Evolutionary conservation across 1,284 basidiomycete species (phyloP).

Genomic region (Porogramme epimiltina): DNA sequence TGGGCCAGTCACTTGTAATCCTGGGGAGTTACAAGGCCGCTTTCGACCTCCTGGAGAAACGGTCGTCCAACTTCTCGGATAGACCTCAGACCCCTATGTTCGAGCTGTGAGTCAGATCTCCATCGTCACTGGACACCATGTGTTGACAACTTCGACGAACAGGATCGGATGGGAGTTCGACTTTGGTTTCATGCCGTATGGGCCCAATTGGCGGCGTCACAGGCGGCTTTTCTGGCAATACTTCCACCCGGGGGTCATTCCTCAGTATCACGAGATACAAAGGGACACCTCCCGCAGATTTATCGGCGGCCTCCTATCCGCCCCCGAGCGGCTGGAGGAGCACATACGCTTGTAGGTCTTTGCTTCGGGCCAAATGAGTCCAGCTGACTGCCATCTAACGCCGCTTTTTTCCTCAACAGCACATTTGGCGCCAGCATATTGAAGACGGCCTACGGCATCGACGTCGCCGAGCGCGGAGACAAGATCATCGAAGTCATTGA

Average conservation of each 20-base stretch:
- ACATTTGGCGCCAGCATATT: constrained; percentile 17
- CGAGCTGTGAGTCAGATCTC: constrained; percentile 18
- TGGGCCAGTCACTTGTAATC: constrained; percentile 16
- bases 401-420: constrained; percentile 26
- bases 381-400: constrained; percentile 18
- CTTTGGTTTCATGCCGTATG: constrained; percentile 24
- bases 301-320: constrained; percentile 9
- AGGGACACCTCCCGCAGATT: constrained; percentile 5
- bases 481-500: constrained; percentile 16
- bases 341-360: constrained; percentile 25
- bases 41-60: constrained; percentile 25
- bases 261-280: constrained; percentile 12
- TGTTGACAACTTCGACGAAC: not conserved
- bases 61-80: constrained; percentile 23
- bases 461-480: constrained; percentile 19
- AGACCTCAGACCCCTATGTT: constrained; percentile 20
- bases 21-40: constrained; percentile 14
- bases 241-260: constrained; percentile 21
- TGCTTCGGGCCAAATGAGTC: no score
- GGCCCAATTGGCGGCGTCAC: constrained; percentile 21
- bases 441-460: constrained; percentile 23
- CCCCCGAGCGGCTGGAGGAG: constrained; percentile 17
- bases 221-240: constrained; percentile 25
- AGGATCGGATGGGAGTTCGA: constrained; percentile 24
- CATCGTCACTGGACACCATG: not conserved